Base-by-base conservation (phyloP, 2,329 filamentous ascomycete species). In the Fusarium nisikadoi region DNA sequence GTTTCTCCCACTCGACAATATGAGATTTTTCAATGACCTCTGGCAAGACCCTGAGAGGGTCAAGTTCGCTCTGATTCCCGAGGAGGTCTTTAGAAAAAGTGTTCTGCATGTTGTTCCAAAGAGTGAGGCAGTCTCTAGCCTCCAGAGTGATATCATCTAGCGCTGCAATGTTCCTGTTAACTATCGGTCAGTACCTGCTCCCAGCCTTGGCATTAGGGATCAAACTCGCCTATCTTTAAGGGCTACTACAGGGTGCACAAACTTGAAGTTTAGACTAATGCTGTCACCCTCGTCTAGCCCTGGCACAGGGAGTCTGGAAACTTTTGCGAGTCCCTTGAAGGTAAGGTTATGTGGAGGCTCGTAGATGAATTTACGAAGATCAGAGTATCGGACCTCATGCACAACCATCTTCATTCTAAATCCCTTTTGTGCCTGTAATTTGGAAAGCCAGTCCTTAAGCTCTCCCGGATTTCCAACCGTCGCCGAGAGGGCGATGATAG, bases 401-500 rank as follows among this genome's bases (percentile, higher is more conserved):
- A 90, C 83, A 19, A 95, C 88, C 86, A 93, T 93, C 27, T 87
- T 88, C 17, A 95, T 77, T 1, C 91, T 85, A 42, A 87, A 86
- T 0, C 91, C 91, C 62, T 90, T 90, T 4, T 85, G 84, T 62
- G 85, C 86, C 74, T 95, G 92, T 0, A 91, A 90, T 6, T 84
- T 85, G 2, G 83, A 82, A 1, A 95, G 84, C 93, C 93, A 95
- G 27, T 86, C 83, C 57, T 84, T 88, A 80, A 95, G 94, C 74
- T 92, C 88, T 3, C 86, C 79, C 1, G 92, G 92, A 70, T 95
- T 95, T 7, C 92, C 93, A 19, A 95, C 91, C 0, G 93, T 95
- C 2, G 93, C 93, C 3, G 93, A 95, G 3, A 95, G 85, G 0
- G 93, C 93, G 70, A 95, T 92, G 55, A 95, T 92, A 0, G 92